phyloP scores from a whole-genome alignment of 2,329 filamentous ascomycete species.

The Chrysosporium queenslandicum region DNA sequence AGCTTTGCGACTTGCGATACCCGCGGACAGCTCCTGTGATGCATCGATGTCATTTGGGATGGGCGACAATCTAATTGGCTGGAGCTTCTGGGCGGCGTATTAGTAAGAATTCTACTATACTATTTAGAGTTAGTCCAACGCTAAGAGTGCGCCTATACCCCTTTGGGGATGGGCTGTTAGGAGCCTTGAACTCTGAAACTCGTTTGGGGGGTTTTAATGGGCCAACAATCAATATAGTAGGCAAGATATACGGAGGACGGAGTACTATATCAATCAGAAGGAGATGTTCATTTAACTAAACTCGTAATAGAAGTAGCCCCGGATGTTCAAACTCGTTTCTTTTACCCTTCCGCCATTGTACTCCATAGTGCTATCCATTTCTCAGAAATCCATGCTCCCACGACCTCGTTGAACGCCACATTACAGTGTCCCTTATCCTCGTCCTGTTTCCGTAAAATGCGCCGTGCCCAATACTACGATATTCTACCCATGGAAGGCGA shows the following conservation, averaged over 20 bases:
- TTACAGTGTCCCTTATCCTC: not conserved
- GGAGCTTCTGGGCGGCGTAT: not conserved
- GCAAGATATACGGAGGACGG: not conserved
- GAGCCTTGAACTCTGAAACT: too few relatives aligned
- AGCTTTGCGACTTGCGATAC: not conserved
- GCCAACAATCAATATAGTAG: too few relatives aligned
- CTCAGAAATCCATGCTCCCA: not conserved
- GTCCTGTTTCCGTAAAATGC: not conserved
- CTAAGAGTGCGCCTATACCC: too few relatives aligned
- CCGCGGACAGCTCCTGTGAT: not conserved
- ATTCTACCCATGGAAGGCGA: not conserved
- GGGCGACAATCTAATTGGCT: not conserved
- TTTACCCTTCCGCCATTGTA: too few relatives aligned
- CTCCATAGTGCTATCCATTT: too few relatives aligned
- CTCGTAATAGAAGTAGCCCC: not conserved
- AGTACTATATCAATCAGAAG: not conserved
- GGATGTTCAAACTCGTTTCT: not conserved
- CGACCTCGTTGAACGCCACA: not conserved
- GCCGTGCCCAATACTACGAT: not conserved
- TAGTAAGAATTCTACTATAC: too few relatives aligned
- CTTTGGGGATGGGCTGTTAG: too few relatives aligned
- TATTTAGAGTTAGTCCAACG: too few relatives aligned
- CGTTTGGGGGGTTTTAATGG: too few relatives aligned
- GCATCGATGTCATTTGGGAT: conserved; percentile 3
- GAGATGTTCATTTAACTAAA: not conserved